Conservation (phyloP, 768 basidiomycete genomes). For the Trametes coccinea region DNA sequence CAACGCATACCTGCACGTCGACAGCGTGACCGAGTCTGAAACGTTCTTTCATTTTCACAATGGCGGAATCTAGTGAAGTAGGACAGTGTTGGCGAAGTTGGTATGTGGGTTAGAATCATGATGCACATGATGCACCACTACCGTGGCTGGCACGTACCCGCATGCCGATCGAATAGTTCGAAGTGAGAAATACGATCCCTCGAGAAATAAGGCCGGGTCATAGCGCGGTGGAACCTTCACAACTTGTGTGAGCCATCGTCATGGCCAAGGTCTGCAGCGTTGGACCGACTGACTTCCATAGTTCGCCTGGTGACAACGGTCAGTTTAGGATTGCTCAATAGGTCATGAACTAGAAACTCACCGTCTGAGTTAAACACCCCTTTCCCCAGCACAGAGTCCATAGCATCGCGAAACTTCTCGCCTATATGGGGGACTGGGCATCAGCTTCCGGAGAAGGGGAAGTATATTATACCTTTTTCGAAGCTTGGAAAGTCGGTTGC, state of each 20-base stretch:
- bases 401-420: constrained; percentile 32
- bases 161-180: constrained; percentile 36
- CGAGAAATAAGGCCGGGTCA: constrained; percentile 41
- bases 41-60: constrained; percentile 29
- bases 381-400: constrained; percentile 44
- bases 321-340: too few species aligned
- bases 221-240: constrained; percentile 34
- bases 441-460: not conserved
- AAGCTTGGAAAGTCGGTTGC: constrained; percentile 45
- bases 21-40: constrained; percentile 31
- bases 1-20: constrained; percentile 30
- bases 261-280: not conserved
- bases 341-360: constrained; percentile 14
- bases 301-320: constrained; percentile 22
- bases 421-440: constrained; percentile 26
- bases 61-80: not conserved
- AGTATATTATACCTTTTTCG: constrained; percentile 40
- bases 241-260: not conserved
- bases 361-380: constrained; percentile 62
- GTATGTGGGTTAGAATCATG: too few species aligned
- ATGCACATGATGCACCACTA: too few species aligned
- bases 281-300: constrained; percentile 30
- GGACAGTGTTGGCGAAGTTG: not conserved
- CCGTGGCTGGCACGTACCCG: constrained; percentile 29
- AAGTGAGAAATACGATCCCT: constrained; percentile 38